Evolutionary conservation across 2,329 filamentous ascomycete species (phyloP), one percentile per base, ranked within the genome.

Genomic region (Cladosporium sp.): DNA sequence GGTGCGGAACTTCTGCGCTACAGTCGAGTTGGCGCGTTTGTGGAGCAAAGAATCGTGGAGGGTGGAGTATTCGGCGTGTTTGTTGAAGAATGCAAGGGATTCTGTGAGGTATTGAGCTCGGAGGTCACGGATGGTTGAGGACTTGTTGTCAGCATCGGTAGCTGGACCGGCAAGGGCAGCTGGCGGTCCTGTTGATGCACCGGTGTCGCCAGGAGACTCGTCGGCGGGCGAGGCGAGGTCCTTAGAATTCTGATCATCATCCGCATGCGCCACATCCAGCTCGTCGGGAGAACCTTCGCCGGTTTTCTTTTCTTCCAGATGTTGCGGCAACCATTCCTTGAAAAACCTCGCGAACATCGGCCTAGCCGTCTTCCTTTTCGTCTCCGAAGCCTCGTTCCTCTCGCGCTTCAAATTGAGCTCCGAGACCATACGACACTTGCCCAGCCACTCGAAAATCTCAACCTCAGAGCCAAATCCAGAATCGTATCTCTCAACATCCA

Each of bases 391-490:
- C 65, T 70, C 65, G 13, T 60, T 54, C 8, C 66, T 58, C 44
- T 60, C 57, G 8, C 62, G 52, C 22, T 62, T 48, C 43, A 65
- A 57, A 1, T 71, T 62, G 1, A 64, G 56, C 0, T 76, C 68
- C 44, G 70, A 75, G 61, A 89, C 85, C 58, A 89, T 72, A 1
- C 78, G 74, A 55, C 81, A 84, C 0, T 65, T 66, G 2, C 77
- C 70, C 1, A 77, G 73, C 71, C 85, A 91, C 15, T 77, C 71
- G 63, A 81, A 90, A 58, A 91, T 67, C 1, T 77, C 78, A 0
- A 80, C 62, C 3, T 76, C 67, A 1, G 68, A 73, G 0, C 55
- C 50, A 59, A 92, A 91, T 0, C 79, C 78, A 11, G 65, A 59
- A 17, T 75, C 68, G 73, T 80, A 88, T 9, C 55, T 65, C 5